Evolutionary conservation across 2,329 filamentous ascomycete species (phyloP).

Genomic region (Boeremia exigua): DNA sequence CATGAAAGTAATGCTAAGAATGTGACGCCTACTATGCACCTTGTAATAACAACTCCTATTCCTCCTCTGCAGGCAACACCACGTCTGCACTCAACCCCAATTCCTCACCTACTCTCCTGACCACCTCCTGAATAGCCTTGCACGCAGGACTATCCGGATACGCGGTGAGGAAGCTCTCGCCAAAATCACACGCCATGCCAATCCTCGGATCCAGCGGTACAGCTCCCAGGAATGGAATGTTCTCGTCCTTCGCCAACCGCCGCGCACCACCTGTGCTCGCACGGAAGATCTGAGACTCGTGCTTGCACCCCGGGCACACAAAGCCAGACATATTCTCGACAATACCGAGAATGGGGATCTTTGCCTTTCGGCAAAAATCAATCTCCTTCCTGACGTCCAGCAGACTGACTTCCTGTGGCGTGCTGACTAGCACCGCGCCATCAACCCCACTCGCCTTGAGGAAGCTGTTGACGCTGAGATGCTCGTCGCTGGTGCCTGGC

Average conservation of each 20-base stretch:
- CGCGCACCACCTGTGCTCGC: conserved; percentile 88
- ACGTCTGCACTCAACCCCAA: conserved; percentile 40
- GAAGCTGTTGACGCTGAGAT: conserved; percentile 90
- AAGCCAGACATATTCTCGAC: conserved; percentile 99
- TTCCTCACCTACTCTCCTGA: conserved; percentile 69
- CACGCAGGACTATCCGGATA: conserved; percentile 94
- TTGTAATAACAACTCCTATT: not conserved
- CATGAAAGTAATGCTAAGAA: not conserved
- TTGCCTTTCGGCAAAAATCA: conserved; percentile 95
- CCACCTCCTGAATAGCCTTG: conserved; percentile 78
- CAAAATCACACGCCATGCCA: conserved; percentile 95
- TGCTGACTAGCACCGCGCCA: conserved; percentile 91
- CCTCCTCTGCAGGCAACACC: conserved; percentile 34
- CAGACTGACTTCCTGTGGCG: conserved; percentile 90
- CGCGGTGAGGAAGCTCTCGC: conserved; percentile 94
- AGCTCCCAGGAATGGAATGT: conserved; percentile 84
- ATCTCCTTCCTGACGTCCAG: conserved; percentile 97
- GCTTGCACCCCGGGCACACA: conserved; percentile 89
- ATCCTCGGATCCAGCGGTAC: conserved; percentile 94
- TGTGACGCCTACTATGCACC: conserved; percentile 3
- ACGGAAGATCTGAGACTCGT: conserved; percentile 82
- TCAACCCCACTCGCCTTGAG: conserved; percentile 91
- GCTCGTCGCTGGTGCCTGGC: conserved; percentile 93
- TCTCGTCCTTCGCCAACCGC: conserved; percentile 82
- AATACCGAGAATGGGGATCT: conserved; percentile 83